Evolutionary conservation across 331 rosid species (phyloP).

Genomic region (Malus hybrid): DNA sequence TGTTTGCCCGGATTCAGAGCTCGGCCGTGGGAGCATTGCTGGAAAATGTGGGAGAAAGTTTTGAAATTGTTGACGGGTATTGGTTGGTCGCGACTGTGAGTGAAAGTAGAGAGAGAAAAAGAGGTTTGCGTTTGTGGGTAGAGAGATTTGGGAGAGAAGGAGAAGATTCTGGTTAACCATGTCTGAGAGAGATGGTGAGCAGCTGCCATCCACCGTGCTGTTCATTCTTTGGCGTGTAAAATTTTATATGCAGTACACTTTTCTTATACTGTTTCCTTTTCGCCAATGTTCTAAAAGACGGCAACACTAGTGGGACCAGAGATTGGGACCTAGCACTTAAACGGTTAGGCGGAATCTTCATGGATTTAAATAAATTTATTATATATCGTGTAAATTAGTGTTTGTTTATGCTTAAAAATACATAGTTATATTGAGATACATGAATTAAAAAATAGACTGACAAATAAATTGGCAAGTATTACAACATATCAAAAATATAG

Average conservation of each 20-base stretch:
- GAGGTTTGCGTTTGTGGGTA: neutral
- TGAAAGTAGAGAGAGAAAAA: neutral
- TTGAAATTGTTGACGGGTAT: neutral
- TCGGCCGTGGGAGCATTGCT: neutral
- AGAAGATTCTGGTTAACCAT: neutral
- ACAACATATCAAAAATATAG: too few relatives aligned
- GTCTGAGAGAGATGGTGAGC: conserved; percentile 15
- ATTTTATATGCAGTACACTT: neutral
- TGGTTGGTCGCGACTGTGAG: neutral
- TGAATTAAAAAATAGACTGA: too few relatives aligned
- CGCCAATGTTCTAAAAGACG: too few relatives aligned
- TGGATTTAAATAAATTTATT: too few relatives aligned
- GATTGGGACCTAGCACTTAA: too few relatives aligned
- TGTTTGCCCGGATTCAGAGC: conserved; percentile 40
- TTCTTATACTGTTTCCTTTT: neutral
- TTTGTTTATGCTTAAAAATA: too few relatives aligned
- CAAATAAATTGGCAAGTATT: too few relatives aligned
- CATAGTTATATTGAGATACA: too few relatives aligned
- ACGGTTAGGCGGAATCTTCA: rapidly evolving
- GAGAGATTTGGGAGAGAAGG: conserved; percentile 16
- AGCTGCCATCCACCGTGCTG: neutral
- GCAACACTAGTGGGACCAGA: rapidly evolving
- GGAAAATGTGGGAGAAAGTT: neutral
- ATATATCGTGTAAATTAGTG: too few relatives aligned
- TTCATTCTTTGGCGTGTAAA: neutral